A percentile compares a stretch with the other conserved stretches of the same genome.
phyloP scores from a whole-genome alignment of 176 grass and related monocot genomes.

The Musa beccarii region DNA sequence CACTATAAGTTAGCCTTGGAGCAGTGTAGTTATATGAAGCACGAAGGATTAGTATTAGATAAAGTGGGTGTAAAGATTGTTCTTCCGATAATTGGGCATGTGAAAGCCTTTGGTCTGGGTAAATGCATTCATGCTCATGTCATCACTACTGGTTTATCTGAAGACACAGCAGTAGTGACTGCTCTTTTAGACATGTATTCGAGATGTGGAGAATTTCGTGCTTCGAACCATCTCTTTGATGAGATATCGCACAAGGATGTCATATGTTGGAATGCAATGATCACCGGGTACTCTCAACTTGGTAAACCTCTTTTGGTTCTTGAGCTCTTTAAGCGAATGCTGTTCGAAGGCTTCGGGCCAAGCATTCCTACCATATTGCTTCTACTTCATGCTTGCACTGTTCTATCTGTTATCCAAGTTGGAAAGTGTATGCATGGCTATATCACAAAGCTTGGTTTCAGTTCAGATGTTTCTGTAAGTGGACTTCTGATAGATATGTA shows the following conservation, averaged over 20 bases:
- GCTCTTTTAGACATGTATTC: slow-evolving; percentile 2
- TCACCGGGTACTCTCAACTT: not conserved
- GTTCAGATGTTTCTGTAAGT: not conserved
- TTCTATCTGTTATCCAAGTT: not conserved
- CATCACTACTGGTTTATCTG: not conserved
- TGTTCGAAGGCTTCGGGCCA: not conserved
- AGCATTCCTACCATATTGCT: slow-evolving; percentile 17
- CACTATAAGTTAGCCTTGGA: not conserved
- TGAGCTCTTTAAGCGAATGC: not conserved
- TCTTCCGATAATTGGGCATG: not conserved
- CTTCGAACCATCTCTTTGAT: slow-evolving; percentile 1
- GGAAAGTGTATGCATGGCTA: slow-evolving; percentile 8
- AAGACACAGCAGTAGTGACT: not conserved
- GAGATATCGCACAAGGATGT: not conserved
- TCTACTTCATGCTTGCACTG: slow-evolving; percentile 1
- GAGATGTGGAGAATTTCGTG: not conserved
- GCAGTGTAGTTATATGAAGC: not conserved
- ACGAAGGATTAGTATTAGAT: not conserved
- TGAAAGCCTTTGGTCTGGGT: not conserved
- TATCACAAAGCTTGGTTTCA: not conserved
- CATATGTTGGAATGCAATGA: slow-evolving; percentile 12
- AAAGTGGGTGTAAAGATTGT: slow-evolving; percentile 3
- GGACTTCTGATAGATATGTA: slow-evolving; percentile 16
- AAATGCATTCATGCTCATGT: slow-evolving; percentile 13
- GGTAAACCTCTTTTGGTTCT: not conserved